Evolutionary conservation across 257 asterid genomes (phyloP).

Genomic region (Solanum corneliomulleri): DNA sequence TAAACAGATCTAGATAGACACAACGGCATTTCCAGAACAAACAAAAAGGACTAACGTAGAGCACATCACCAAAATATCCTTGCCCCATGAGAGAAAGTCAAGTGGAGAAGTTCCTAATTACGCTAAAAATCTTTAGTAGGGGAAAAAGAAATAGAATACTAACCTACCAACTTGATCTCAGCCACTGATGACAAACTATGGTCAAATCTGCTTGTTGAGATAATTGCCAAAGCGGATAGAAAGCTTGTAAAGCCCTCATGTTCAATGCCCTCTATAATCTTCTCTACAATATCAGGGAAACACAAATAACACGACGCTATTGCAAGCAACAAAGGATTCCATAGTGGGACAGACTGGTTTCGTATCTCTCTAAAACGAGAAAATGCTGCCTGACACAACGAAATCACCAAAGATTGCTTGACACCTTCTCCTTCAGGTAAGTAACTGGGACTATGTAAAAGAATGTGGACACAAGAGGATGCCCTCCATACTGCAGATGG

Average conservation of each 20-base stretch:
- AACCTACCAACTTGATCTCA: slow-evolving; percentile 29
- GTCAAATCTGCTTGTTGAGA: slow-evolving; percentile 20
- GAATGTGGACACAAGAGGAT: slow-evolving; percentile 26
- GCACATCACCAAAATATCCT: neutral
- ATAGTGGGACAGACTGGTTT: slow-evolving; percentile 16
- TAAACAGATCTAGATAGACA: neutral
- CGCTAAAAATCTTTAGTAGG: neutral
- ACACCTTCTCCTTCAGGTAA: slow-evolving; percentile 14
- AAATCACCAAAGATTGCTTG: slow-evolving; percentile 16
- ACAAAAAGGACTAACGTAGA: neutral
- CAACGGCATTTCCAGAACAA: neutral
- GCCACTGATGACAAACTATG: slow-evolving; percentile 16
- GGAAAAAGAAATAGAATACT: neutral
- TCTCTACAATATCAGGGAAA: slow-evolving; percentile 23
- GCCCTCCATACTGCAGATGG: slow-evolving; percentile 35
- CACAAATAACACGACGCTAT: slow-evolving; percentile 25
- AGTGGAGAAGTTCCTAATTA: neutral
- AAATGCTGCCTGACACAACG: slow-evolving; percentile 22
- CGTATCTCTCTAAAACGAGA: slow-evolving; percentile 16
- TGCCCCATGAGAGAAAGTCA: neutral
- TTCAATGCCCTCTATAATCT: slow-evolving; percentile 10
- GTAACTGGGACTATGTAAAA: slow-evolving; percentile 17
- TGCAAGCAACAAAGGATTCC: slow-evolving; percentile 35
- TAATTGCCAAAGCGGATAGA: slow-evolving; percentile 13
- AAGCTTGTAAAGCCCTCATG: slow-evolving; percentile 15